phyloP scores from a whole-genome alignment of 306 rosid species.

The Echinosophora koreensis region DNA sequence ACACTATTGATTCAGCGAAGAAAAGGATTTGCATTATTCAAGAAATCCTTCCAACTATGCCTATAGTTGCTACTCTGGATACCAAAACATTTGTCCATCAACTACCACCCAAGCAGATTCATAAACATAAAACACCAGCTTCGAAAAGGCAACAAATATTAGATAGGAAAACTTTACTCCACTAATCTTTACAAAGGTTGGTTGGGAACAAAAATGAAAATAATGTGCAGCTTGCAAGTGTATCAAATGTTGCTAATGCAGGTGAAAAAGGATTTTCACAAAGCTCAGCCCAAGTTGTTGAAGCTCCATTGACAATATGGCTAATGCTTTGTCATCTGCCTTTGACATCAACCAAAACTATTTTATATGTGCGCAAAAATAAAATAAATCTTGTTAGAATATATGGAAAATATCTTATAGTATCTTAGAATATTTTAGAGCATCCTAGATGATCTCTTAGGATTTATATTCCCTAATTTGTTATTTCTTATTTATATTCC shows the following conservation, averaged over 20 bases:
- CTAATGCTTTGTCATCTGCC: neutral
- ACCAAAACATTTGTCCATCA: neutral
- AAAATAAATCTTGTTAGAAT: neutral
- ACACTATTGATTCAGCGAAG: neutral
- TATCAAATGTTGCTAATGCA: neutral
- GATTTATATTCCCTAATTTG: no score
- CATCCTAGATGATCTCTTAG: no score
- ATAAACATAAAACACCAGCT: neutral
- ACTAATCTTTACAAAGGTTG: neutral
- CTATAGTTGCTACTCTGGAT: neutral
- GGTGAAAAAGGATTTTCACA: neutral
- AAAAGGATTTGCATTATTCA: neutral
- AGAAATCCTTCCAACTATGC: neutral
- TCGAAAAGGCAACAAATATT: neutral
- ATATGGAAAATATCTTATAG: no score
- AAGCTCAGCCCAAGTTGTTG: slow-evolving; percentile 25
- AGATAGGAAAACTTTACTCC: neutral
- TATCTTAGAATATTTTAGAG: no score
- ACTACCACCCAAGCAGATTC: neutral
- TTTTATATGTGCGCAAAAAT: neutral
- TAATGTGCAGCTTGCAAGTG: slow-evolving; percentile 22
- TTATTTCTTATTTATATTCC: no score
- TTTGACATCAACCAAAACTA: slow-evolving; percentile 25
- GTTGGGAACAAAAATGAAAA: neutral
- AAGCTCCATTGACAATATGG: slow-evolving; percentile 10